Evolutionary conservation across 192 early-diverging fungal species (phyloP).

Genomic region (Backusella tuberculispora): DNA sequence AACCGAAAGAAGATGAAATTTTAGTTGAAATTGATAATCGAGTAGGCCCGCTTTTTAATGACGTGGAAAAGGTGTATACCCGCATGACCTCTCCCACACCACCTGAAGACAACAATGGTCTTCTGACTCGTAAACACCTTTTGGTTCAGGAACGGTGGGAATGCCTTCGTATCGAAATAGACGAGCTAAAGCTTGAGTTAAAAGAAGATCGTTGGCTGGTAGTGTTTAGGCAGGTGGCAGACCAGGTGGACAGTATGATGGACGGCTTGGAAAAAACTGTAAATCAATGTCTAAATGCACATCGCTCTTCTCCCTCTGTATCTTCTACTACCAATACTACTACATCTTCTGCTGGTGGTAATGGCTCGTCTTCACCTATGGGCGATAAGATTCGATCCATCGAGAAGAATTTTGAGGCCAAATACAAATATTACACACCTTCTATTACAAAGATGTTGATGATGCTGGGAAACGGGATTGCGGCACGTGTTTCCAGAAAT

Average conservation of each 20-base stretch:
- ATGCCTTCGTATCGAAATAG: slow-evolving; percentile 54
- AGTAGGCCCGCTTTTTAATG: slow-evolving; percentile 53
- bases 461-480: slow-evolving; percentile 58
- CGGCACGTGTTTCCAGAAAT: slow-evolving; percentile 49
- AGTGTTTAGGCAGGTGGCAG: slow-evolving; percentile 56
- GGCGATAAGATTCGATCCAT: slow-evolving; percentile 50
- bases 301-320: slow-evolving; percentile 7
- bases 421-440: slow-evolving; percentile 59
- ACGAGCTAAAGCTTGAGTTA: slow-evolving; percentile 58
- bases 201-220: slow-evolving; percentile 63
- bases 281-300: slow-evolving; percentile 43
- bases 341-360: slow-evolving; percentile 7
- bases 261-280: slow-evolving; percentile 58
- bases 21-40: slow-evolving; percentile 54
- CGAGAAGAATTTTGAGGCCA: slow-evolving; percentile 60
- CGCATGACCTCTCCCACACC: slow-evolving; percentile 35
- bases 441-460: slow-evolving; percentile 58
- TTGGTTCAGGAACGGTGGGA: slow-evolving; percentile 54
- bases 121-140: slow-evolving; percentile 37
- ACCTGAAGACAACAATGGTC: slow-evolving; percentile 39
- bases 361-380: slow-evolving; percentile 21
- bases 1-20: slow-evolving; percentile 38
- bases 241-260: slow-evolving; percentile 62
- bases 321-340: slow-evolving; percentile 25
- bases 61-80: slow-evolving; percentile 51